These are phyloP conservation scores for Sarocladium brachiariae DNA, from an alignment of 2,329 filamentous ascomycete genomes.

Conservation along the genomic window DNA sequence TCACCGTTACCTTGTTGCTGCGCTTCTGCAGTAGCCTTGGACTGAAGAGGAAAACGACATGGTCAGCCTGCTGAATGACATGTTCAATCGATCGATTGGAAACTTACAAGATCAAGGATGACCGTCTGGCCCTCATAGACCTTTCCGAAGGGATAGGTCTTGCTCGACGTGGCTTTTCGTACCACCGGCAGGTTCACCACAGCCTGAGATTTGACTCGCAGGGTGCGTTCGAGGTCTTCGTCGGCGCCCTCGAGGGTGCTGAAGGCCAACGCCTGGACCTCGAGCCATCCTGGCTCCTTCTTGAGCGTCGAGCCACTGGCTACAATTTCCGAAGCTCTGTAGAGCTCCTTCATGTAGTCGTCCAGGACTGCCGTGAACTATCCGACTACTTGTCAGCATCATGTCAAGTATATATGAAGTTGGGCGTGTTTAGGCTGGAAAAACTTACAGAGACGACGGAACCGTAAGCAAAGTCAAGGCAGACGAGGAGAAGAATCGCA, in stretches of 20 bases:
- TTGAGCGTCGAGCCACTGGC: not conserved
- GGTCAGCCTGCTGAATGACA: not conserved
- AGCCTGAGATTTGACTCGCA: conserved; percentile 3
- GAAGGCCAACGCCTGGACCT: not conserved
- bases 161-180: conserved; percentile 8
- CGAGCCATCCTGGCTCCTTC: not conserved
- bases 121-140: conserved; percentile 10
- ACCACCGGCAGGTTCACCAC: conserved; percentile 14
- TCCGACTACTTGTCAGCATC: not conserved
- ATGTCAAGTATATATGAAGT: not conserved
- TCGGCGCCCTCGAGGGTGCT: not conserved
- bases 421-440: not conserved
- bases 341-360: conserved; percentile 5
- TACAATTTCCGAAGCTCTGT: not conserved
- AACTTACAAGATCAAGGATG: conserved; percentile 15
- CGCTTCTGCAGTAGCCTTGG: not conserved
- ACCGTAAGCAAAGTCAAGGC: conserved; percentile 15
- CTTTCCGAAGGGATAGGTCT: not conserved
- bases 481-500: conserved; percentile 14
- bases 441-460: conserved; percentile 13
- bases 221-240: not conserved
- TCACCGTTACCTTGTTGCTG: not conserved
- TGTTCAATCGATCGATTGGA: too few species aligned
- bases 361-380: conserved; percentile 16
- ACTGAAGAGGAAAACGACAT: not conserved